Percentiles rank a stretch among this genome's conserved stretches.
Evolutionary conservation across 345 rosid species (phyloP).

Genomic region (Eucalyptus sp.): DNA sequence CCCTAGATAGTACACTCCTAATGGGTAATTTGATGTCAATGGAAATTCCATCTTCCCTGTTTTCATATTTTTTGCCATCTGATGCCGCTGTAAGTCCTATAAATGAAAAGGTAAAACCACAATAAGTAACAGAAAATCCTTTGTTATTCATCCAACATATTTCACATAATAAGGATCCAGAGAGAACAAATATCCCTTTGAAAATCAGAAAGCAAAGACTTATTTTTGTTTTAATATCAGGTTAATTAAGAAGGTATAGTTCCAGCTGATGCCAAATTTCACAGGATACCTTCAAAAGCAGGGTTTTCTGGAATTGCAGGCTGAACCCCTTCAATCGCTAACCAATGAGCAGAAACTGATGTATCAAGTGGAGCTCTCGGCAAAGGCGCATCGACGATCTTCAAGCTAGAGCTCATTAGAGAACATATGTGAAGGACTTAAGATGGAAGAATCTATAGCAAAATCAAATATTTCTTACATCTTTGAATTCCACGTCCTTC

Average conservation of each 20-base stretch:
- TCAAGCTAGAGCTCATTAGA: background rate
- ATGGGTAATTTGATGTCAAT: constrained; percentile 38
- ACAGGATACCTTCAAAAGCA: constrained; percentile 41
- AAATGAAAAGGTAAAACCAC: background rate
- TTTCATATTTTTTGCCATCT: constrained; percentile 53
- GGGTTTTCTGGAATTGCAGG: constrained; percentile 72
- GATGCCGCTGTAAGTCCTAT: constrained; percentile 17
- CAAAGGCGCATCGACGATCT: constrained; percentile 66
- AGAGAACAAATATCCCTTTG: background rate
- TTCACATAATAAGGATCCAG: background rate
- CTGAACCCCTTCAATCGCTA: constrained; percentile 87
- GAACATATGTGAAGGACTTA: background rate
- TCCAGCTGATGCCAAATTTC: background rate
- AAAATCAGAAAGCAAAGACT: background rate
- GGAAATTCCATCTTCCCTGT: constrained; percentile 57
- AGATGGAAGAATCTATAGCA: background rate
- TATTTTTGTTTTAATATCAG: background rate
- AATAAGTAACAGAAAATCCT: background rate
- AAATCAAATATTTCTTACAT: constrained; percentile 20
- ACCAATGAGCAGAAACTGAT: constrained; percentile 55
- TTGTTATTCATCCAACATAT: background rate
- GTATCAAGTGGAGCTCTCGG: constrained; percentile 49
- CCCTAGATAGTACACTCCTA: constrained; percentile 59
- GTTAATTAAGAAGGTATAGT: background rate
- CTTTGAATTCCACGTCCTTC: constrained; percentile 62